Evolutionary conservation across 1,139 yeast species (phyloP).

Genomic region (Pichia sp.): DNA sequence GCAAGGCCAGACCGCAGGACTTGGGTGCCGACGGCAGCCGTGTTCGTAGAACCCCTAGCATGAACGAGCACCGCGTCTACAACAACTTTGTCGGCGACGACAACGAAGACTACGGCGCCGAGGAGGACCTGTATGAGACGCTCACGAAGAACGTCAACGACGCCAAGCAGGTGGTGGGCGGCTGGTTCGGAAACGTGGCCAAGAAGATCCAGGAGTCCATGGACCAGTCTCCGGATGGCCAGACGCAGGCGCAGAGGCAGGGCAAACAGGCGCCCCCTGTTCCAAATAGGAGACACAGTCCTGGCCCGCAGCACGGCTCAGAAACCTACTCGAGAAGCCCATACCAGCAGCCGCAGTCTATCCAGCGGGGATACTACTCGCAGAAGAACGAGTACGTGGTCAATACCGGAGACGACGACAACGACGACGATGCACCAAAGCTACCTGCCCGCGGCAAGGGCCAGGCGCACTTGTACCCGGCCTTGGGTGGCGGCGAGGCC

Average conservation of each 20-base stretch:
- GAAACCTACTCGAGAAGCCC: slow-evolving; percentile 4
- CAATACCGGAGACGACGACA: background rate
- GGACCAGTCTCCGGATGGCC: slow-evolving; percentile 3
- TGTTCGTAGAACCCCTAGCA: slow-evolving; percentile 5
- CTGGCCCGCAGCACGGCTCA: background rate
- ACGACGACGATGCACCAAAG: slow-evolving; percentile 11
- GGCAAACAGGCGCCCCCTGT: background rate
- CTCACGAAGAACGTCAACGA: slow-evolving; percentile 77
- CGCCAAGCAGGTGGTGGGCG: slow-evolving; percentile 71
- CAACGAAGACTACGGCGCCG: slow-evolving; percentile 34
- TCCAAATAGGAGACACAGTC: slow-evolving; percentile 3
- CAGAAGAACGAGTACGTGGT: slow-evolving; percentile 2
- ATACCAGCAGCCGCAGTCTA: slow-evolving; percentile 12
- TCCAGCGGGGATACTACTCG: slow-evolving; percentile 1
- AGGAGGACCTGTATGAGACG: slow-evolving; percentile 57
- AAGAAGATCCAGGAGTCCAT: slow-evolving; percentile 45
- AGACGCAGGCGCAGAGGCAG: background rate
- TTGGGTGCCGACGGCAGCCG: background rate
- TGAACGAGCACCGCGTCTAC: slow-evolving; percentile 11
- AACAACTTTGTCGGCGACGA: slow-evolving; percentile 24
- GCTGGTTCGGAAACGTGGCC: slow-evolving; percentile 75
- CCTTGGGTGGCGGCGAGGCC: slow-evolving; percentile 9
- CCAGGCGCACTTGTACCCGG: slow-evolving; percentile 10
- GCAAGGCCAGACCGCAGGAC: background rate
- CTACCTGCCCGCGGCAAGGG: slow-evolving; percentile 12